These are phyloP conservation scores for Jaltomata sinuosa DNA, from an alignment of 257 asterid species.

Conservation along the genomic window DNA sequence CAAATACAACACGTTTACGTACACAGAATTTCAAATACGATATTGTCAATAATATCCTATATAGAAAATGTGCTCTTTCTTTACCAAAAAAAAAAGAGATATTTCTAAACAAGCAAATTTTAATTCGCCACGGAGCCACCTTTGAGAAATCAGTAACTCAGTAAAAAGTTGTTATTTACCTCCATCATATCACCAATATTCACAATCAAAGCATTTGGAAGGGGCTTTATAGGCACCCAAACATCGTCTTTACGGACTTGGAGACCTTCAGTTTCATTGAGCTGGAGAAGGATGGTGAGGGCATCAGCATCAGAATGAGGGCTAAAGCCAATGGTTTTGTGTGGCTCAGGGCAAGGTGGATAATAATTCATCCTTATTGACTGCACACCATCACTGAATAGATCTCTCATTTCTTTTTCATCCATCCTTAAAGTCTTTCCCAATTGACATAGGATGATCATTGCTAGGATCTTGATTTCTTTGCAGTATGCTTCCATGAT, in stretches of 20 bases:
- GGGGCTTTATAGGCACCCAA: conserved; percentile 37
- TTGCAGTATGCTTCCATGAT: conserved; percentile 20
- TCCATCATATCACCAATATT: too few relatives aligned
- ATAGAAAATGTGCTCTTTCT: too few relatives aligned
- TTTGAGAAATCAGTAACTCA: too few relatives aligned
- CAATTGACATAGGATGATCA: conserved; percentile 21
- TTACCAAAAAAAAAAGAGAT: too few relatives aligned
- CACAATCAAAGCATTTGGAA: too few relatives aligned
- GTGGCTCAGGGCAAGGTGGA: conserved; percentile 55
- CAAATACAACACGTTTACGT: neutral
- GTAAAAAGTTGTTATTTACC: too few relatives aligned
- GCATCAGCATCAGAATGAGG: conserved; percentile 48
- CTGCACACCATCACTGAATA: conserved; percentile 31
- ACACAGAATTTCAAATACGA: too few relatives aligned
- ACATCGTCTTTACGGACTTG: conserved; percentile 31
- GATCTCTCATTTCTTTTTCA: conserved; percentile 16
- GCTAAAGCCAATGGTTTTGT: conserved; percentile 26
- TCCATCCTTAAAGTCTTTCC: conserved; percentile 36
- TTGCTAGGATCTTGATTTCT: conserved; percentile 26
- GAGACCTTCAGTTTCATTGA: conserved; percentile 42
- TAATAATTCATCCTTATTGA: conserved; percentile 41
- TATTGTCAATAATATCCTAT: too few relatives aligned
- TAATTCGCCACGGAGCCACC: too few relatives aligned
- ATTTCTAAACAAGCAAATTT: too few relatives aligned
- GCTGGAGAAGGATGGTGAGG: conserved; percentile 37